phyloP scores from a whole-genome alignment of 2,329 filamentous ascomycete species.

The Cercospora sp. region DNA sequence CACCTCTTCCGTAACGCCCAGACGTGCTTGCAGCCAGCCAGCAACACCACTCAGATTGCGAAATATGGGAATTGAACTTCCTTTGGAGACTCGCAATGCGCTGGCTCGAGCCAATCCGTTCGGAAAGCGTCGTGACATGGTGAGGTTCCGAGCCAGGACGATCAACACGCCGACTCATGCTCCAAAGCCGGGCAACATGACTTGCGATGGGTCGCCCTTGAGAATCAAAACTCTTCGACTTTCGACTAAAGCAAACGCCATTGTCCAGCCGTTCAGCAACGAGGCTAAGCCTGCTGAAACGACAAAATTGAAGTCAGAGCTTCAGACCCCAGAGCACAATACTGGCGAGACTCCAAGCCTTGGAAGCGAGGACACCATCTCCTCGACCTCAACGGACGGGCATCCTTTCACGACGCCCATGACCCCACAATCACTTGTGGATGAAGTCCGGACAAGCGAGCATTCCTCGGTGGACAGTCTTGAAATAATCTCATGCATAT shows the following conservation, averaged over 20 bases:
- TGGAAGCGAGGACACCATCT: neutral
- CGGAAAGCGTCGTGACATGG: neutral
- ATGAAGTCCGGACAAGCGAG: neutral
- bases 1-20: neutral
- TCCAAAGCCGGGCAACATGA: neutral
- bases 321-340: neutral
- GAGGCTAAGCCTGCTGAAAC: neutral
- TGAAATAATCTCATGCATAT: neutral
- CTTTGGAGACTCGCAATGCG: constrained; percentile 1
- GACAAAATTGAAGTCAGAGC: neutral
- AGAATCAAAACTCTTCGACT: neutral
- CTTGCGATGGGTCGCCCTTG: neutral
- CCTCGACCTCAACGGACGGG: neutral
- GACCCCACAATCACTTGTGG: neutral
- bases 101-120: neutral
- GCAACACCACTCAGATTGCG: neutral
- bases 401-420: neutral
- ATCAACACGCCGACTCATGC: neutral
- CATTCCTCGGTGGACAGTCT: neutral
- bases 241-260: neutral
- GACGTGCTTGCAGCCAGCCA: neutral
- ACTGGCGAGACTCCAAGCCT: neutral
- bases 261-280: no score
- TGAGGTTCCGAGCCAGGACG: neutral
- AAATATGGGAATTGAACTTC: neutral